A percentile compares a stretch with the other conserved stretches of the same genome.
These are phyloP conservation scores for Pisolithus tinctorius DNA, from an alignment of 768 basidiomycete species.

Conservation along the genomic window DNA sequence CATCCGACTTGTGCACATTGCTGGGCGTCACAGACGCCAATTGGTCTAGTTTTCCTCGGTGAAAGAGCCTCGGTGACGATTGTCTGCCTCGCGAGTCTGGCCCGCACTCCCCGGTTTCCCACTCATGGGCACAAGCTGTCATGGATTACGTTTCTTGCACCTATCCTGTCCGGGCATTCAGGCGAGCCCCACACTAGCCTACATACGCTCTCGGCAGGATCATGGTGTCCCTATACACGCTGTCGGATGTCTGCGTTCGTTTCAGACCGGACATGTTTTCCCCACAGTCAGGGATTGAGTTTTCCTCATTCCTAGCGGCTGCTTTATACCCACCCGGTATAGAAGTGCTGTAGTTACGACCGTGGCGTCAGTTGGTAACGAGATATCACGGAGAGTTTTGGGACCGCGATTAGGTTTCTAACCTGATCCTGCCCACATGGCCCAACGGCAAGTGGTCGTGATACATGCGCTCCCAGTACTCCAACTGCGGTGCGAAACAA, in stretches of 20 bases:
- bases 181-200: too few relatives aligned
- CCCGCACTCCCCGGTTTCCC: too few relatives aligned
- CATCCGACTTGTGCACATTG: not conserved
- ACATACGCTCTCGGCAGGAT: not conserved
- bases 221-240: not conserved
- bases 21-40: not conserved
- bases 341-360: too few relatives aligned
- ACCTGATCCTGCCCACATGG: not conserved
- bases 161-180: too few relatives aligned
- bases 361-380: too few relatives aligned
- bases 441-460: not conserved
- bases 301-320: not conserved
- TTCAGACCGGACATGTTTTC: not conserved
- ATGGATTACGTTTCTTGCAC: not conserved
- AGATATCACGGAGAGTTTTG: too few relatives aligned
- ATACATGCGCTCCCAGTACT: not conserved
- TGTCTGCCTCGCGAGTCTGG: too few relatives aligned
- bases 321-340: not conserved
- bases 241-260: not conserved
- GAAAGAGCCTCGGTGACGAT: too few relatives aligned
- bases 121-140: too few relatives aligned
- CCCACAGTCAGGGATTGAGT: not conserved
- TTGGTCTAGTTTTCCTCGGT: too few relatives aligned
- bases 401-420: not conserved
- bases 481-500: not conserved